Evolutionary conservation across 2,329 filamentous ascomycete genomes (phyloP).

Genomic region (Pseudocercospora vitis): DNA sequence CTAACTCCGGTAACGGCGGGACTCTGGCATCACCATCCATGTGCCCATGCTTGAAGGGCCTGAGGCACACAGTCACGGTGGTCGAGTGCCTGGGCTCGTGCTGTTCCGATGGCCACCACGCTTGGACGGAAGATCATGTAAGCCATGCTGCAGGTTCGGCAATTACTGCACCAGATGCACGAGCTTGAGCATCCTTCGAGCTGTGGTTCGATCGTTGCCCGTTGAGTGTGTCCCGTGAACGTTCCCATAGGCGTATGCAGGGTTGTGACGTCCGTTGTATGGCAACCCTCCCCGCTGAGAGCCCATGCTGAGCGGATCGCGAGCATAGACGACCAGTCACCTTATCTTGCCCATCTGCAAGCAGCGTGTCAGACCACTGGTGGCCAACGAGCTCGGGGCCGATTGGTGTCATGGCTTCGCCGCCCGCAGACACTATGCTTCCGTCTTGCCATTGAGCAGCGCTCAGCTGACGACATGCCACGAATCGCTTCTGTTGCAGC

Average conservation of each 20-base stretch:
- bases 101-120: conserved; percentile 7
- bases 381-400: conserved; percentile 16
- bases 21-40: background rate
- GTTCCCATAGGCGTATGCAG: conserved; percentile 8
- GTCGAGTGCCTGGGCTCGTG: conserved; percentile 7
- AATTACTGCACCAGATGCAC: conserved; percentile 14
- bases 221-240: conserved; percentile 12
- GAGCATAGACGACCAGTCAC: conserved; percentile 47
- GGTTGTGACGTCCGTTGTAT: conserved; percentile 13
- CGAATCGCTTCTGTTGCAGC: conserved; percentile 44
- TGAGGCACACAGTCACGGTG: conserved; percentile 6
- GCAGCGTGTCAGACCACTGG: conserved; percentile 28
- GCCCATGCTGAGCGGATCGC: conserved; percentile 20
- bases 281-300: conserved; percentile 5
- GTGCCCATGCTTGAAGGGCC: background rate
- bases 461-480: conserved; percentile 40
- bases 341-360: conserved; percentile 49
- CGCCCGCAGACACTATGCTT: conserved; percentile 20
- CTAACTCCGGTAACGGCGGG: conserved; percentile 5
- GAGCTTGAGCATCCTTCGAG: conserved; percentile 12
- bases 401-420: conserved; percentile 21
- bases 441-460: conserved; percentile 38
- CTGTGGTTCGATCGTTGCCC: conserved; percentile 17
- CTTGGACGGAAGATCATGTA: conserved; percentile 1
- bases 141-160: conserved; percentile 15